Evolutionary conservation across 495 filamentous ascomycete genomes (phyloP).

Genomic region (Achaetomiella virescens): DNA sequence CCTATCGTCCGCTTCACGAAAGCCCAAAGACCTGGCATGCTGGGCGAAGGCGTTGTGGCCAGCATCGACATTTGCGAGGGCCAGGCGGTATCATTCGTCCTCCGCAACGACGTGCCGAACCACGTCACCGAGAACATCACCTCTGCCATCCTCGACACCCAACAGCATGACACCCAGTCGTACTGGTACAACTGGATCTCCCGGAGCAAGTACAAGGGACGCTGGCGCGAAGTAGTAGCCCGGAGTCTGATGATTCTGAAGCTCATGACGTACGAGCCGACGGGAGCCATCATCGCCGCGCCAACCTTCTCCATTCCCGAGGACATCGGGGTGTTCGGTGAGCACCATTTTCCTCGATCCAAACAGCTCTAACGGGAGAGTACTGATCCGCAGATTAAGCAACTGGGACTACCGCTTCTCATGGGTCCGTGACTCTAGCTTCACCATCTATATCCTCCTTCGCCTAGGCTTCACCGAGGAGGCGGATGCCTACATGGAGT

Average conservation of each 20-base stretch:
- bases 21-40: slow-evolving; percentile 43
- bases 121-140: slow-evolving; percentile 50
- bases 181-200: slow-evolving; percentile 69
- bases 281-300: slow-evolving; percentile 44
- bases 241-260: slow-evolving; percentile 66
- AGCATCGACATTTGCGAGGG: slow-evolving; percentile 53
- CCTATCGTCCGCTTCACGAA: slow-evolving; percentile 48
- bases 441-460: slow-evolving; percentile 69
- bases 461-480: slow-evolving; percentile 68
- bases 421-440: slow-evolving; percentile 69
- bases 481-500: slow-evolving; percentile 66
- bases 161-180: slow-evolving; percentile 58
- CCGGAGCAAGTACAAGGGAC: slow-evolving; percentile 61
- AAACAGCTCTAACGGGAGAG: background rate
- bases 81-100: slow-evolving; percentile 59
- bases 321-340: slow-evolving; percentile 58
- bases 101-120: slow-evolving; percentile 50
- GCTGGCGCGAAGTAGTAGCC: slow-evolving; percentile 61
- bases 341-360: background rate
- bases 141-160: slow-evolving; percentile 44
- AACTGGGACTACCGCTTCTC: slow-evolving; percentile 75
- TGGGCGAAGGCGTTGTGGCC: slow-evolving; percentile 55
- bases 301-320: slow-evolving; percentile 63
- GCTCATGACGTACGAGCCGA: slow-evolving; percentile 59
- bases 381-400: slow-evolving; percentile 25